Evolutionary conservation across 2,329 filamentous ascomycete genomes (phyloP), one percentile per base, ranked within the genome.

Genomic region (Ceratocystis variospora): DNA sequence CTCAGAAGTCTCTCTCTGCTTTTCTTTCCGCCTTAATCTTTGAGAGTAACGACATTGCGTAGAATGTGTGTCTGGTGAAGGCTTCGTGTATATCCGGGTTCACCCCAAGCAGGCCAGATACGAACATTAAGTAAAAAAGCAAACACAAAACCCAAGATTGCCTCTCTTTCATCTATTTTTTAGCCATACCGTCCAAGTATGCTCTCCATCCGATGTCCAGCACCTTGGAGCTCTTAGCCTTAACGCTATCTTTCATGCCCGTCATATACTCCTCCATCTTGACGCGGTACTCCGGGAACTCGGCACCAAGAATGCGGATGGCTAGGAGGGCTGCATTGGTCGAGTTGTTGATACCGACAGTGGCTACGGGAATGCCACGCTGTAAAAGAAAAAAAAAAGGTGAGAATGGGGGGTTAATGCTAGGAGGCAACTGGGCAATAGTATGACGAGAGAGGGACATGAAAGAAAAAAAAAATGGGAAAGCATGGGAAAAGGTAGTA

Each of bases 311-410:
- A 44, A 90, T 87, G 19, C 87, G 78, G 22, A 87, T 81, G 0
- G 88, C 87, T n/a, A 90, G 76, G 19, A 90, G 77, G 0, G 84
- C 88, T 0, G 88, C 88, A 71, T 91, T 92, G 66, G 87, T 87
- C 28, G 86, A 87, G 76, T 91, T 91, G 75, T 90, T 89, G 74
- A 91, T 90, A 10, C 84, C 88, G 2, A 92, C 87, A 0, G 87
- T 90, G 5, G 88, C 87, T 15, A 87, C 85, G 8, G 88, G 88
- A 62, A 87, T 82, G 12, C 88, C 88, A 71, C 81, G 76, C 66
- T 68, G 33, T 12, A 1, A 22, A 25, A 25, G 6, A 28, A 1
- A 1, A 28, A 1, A 1, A 53, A 25, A 53, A 2, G 4, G 12
- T 15, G 48, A 45, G 45, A 19, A 3, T 41, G 37, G 12, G 3